A percentile compares a stretch with the other conserved stretches of the same genome.
phyloP scores from a whole-genome alignment of 768 basidiomycete genomes.

The Leccinum sublutescens region DNA sequence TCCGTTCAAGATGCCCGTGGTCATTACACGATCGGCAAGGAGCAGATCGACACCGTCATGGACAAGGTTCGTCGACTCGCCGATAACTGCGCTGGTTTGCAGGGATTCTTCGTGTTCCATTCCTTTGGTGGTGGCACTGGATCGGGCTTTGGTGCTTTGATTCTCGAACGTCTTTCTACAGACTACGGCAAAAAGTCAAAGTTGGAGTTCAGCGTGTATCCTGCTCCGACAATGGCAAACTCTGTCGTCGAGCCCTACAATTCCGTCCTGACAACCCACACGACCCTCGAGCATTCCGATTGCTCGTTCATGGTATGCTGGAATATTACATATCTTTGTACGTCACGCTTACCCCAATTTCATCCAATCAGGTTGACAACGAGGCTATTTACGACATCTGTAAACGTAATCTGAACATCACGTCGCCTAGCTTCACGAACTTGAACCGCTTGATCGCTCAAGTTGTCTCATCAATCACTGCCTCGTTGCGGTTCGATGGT shows the following conservation, averaged over 20 bases:
- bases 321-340: constrained; percentile 6
- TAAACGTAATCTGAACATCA: constrained; percentile 89
- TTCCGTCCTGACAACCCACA: constrained; percentile 94
- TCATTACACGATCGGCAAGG: constrained; percentile 98
- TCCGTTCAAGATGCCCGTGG: constrained; percentile 80
- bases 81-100: constrained; percentile 94
- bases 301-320: constrained; percentile 93
- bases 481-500: constrained; percentile 73
- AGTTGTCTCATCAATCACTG: constrained; percentile 97
- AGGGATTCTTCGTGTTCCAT: constrained; percentile 99
- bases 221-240: constrained; percentile 87
- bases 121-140: constrained; percentile 99
- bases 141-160: constrained; percentile 95
- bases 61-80: constrained; percentile 93
- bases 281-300: constrained; percentile 97
- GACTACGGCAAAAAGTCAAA: constrained; percentile 99
- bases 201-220: constrained; percentile 97
- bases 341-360: constrained; percentile 3
- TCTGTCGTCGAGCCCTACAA: constrained; percentile 99
- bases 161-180: constrained; percentile 91
- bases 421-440: constrained; percentile 89
- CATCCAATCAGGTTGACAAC: constrained; percentile 61
- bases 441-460: constrained; percentile 97
- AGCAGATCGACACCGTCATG: constrained; percentile 94
- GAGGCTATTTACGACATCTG: constrained; percentile 75